Base-by-base conservation (phyloP, 106 monocot species). In the Apostasia shenzhenica region DNA sequence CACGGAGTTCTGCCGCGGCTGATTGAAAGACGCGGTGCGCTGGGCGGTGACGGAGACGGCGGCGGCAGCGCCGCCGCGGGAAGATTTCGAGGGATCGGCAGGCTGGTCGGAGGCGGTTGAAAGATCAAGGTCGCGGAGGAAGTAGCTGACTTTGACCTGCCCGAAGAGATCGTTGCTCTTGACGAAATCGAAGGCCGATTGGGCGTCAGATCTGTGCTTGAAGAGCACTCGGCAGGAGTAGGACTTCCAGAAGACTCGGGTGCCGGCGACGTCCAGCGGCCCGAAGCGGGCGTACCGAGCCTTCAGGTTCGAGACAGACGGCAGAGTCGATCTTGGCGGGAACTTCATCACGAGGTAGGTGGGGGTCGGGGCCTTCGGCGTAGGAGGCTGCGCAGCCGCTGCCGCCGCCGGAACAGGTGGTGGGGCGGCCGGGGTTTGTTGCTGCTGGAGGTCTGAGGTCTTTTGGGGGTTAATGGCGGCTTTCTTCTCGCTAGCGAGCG, bases 211-310 rank as follows among this genome's bases (percentile, higher is more conserved):
- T 38, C 69, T 76, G 54, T 68, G 14, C 69, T 76, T 76, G 75
- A 76, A 76, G 14, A 49, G 68, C 38, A 76, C 75, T 53, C 47
- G 38, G 69, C 75, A 76, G 26, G 61, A 41, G 10, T 76, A 54
- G 14, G 61, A 14, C 49, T 69, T 76, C 68, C 68, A 76, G 59
- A 42, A 68, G 9, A 76, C 61, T 0, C 75, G 68, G 5, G 61
- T 68, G 69, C 54, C 50, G 3, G 68, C 48, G 6, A 62, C 55
- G 14, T 58, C 67, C 8, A 76, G 59, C 4, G 67, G 60, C 2
- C 75, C 75, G 38, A 76, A 76, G 4, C 68, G 67, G 6, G 61
- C 75, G 61, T 61, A 76, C 49, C 75, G 55, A 8, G 75, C 75
- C 45, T 76, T 76, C 37, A 76, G 67, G 1, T 76, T 76, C 41